Evolutionary conservation across 345 rosid genomes (phyloP), one percentile per base, ranked within the genome.

Genomic region (Linum tenue): DNA sequence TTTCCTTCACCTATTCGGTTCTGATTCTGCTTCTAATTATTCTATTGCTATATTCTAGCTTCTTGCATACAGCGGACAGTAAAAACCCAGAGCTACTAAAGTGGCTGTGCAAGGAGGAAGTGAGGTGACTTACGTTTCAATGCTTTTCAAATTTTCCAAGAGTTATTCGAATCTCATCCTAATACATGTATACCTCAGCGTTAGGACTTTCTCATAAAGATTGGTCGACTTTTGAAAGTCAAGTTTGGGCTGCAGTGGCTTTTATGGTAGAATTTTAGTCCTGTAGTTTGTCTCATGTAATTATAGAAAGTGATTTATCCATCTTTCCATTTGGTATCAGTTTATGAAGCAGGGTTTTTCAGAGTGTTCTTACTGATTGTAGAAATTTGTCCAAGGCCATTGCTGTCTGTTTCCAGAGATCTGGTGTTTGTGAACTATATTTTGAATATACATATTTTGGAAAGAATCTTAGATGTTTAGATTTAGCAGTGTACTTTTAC

Each of bases 21-120:
- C 40, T 41, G 7, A 41, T 64, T 41, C 55, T 56, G 10, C 65
- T 55, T 58, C 70, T 65, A 22, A 44, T 55, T 67, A 39, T 70
- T 65, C 60, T 60, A 53, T 51, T 64, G 56, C 37, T 31, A 79
- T 10, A 15, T 57, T 76, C 60, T 62, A 91, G 97, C 81, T 91
- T 95, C 82, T 82, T 87, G 69, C 99, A 91, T 78, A 97, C 99
- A n/a, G 84, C 97, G 73, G 99, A 91, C 76, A 85, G 85, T 80
- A 85, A 86, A 79, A 95, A 82, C 71, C 84, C 80, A 57, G 84
- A 78, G 76, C 84, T 91, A 59, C 79, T 87, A 36, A 75, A 73
- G 56, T 95, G 99, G 99, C 73, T 95, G 70, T 85, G 90, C 85
- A 82, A 82, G 84, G 97, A 91, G 84, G 96, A 94, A 87, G 90